Conservation (phyloP, 257 asterid species). For the Jasminum sambac region DNA sequence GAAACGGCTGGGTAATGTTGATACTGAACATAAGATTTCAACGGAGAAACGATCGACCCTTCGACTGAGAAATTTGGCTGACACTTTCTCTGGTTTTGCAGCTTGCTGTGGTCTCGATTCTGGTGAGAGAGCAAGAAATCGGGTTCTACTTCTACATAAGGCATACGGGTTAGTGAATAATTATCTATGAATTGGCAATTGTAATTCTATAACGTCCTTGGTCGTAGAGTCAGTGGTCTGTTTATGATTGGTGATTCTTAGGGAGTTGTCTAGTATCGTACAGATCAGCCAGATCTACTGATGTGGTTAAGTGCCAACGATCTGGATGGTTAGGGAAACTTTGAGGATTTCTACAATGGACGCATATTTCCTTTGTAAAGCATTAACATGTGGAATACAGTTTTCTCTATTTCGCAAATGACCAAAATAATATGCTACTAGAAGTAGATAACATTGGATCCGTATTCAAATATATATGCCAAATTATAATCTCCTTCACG, state of each 20-base stretch:
- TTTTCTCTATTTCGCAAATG: neutral
- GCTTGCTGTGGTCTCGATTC: no score
- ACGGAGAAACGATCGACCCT: no score
- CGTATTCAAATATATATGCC: neutral
- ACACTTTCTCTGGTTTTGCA: no score
- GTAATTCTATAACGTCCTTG: no score
- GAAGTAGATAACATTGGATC: neutral
- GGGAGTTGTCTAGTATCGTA: constrained; percentile 5
- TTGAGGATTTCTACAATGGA: neutral
- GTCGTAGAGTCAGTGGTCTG: neutral
- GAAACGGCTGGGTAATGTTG: no score
- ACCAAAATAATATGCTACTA: neutral
- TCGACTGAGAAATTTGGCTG: no score
- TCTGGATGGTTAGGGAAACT: neutral
- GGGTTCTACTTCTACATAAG: no score
- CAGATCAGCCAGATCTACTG: neutral
- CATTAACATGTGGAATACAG: neutral
- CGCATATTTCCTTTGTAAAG: neutral
- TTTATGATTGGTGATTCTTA: constrained; percentile 3
- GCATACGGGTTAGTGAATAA: no score
- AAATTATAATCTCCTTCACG: neutral
- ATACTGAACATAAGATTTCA: no score
- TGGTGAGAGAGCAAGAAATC: no score
- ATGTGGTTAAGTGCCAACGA: neutral
- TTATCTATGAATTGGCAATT: no score